A percentile compares a stretch with the other conserved stretches of the same genome.
Evolutionary conservation across 148 eudicot genomes (phyloP).

Genomic region (Mesembryanthemum crystallinum): DNA sequence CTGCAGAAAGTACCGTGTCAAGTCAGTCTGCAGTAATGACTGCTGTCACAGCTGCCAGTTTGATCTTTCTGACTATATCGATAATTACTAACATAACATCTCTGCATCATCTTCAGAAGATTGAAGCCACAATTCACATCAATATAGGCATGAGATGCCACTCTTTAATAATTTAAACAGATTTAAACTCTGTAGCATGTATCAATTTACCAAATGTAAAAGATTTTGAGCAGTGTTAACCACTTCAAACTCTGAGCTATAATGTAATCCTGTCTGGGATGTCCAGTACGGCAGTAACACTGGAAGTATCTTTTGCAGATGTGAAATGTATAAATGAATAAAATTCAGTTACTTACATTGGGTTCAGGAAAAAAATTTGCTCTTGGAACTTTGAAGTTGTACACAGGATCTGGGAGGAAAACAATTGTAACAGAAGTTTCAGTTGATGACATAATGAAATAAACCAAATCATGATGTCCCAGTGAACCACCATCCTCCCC

Average conservation of each 20-base stretch:
- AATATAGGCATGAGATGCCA: too few relatives aligned
- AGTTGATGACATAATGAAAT: not conserved
- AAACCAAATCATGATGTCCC: not conserved
- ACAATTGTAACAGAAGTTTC: not conserved
- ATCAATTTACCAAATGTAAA: not conserved
- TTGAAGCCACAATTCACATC: too few relatives aligned
- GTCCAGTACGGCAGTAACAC: not conserved
- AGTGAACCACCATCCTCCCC: not conserved
- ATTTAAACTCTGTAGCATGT: not conserved
- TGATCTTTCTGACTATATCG: not conserved
- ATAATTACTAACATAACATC: not conserved
- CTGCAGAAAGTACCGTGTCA: conserved; percentile 28
- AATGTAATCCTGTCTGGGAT: not conserved
- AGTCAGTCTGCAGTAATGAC: not conserved
- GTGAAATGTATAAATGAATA: not conserved
- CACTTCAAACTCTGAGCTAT: not conserved
- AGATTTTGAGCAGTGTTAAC: not conserved
- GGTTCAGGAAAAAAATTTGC: conserved; percentile 87
- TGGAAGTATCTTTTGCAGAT: conserved; percentile 1
- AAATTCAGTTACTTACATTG: conserved; percentile 52
- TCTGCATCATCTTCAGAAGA: too few relatives aligned
- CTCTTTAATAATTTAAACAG: not conserved
- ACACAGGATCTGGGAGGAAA: conserved; percentile 67
- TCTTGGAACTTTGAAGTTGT: conserved; percentile 80
- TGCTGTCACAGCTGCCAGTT: not conserved